Percentiles rank a stretch among this genome's conserved stretches.
Evolutionary conservation across 2,329 filamentous ascomycete species (phyloP).

Genomic region (Blumeria graminis): DNA sequence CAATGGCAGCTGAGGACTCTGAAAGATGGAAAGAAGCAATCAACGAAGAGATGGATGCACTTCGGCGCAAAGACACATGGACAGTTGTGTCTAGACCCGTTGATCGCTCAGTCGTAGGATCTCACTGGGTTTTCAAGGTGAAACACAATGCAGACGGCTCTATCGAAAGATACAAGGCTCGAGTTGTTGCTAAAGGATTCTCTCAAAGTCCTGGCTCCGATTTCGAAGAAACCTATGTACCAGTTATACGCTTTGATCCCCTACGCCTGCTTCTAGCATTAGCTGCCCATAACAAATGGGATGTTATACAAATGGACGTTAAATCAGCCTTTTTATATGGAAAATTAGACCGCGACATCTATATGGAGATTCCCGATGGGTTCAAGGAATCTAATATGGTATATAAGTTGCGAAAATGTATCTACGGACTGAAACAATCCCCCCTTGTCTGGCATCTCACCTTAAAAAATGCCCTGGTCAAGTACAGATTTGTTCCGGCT

Average conservation of each 20-base stretch:
- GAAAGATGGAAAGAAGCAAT: background rate
- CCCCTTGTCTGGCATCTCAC: background rate
- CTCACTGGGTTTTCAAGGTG: background rate
- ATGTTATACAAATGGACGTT: background rate
- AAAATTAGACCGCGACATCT: background rate
- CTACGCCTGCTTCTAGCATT: background rate
- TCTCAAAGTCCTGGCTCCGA: background rate
- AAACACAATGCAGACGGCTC: background rate
- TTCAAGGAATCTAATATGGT: background rate
- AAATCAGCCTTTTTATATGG: background rate
- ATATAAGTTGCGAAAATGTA: background rate
- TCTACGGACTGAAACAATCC: background rate
- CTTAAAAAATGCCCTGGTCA: background rate
- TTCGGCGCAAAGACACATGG: background rate
- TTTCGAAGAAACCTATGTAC: background rate
- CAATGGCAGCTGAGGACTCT: background rate
- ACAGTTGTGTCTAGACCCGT: background rate
- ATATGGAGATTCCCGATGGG: background rate
- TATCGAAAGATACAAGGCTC: background rate
- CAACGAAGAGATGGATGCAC: slow-evolving; percentile 1
- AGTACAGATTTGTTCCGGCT: background rate
- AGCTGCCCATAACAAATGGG: slow-evolving; percentile 1
- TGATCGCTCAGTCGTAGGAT: background rate
- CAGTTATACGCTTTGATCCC: background rate
- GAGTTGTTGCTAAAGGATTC: background rate